Percentiles rank a stretch among this genome's conserved stretches.
Conservation (phyloP, 805 yeast species). For the Saccharomycopsis sp. region DNA sequence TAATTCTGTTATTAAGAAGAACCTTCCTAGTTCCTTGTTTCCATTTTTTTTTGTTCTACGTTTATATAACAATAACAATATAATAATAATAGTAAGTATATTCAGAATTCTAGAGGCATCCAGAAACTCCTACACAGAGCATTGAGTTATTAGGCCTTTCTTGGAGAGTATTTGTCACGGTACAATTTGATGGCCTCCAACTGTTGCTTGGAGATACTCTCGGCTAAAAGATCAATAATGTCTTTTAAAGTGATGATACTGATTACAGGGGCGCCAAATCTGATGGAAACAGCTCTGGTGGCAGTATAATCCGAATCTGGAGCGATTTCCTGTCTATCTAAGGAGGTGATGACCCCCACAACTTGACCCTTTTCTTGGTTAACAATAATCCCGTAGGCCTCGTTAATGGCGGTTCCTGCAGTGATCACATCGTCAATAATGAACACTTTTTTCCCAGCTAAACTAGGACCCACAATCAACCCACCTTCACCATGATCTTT, state of each 20-base stretch:
- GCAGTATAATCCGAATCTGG: conserved; percentile 68
- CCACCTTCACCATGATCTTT: conserved; percentile 99
- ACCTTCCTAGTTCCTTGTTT: too few species aligned
- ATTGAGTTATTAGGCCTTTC: not conserved
- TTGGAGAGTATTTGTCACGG: conserved; percentile 26
- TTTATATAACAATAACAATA: too few species aligned
- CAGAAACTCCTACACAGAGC: too few species aligned
- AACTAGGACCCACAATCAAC: conserved; percentile 75
- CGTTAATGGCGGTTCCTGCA: conserved; percentile 96
- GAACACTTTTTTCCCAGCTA: conserved; percentile 65
- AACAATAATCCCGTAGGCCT: conserved; percentile 76
- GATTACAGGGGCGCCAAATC: conserved; percentile 74
- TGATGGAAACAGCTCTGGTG: conserved; percentile 68
- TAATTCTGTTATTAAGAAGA: too few species aligned
- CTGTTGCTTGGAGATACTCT: conserved; percentile 51
- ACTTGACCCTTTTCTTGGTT: conserved; percentile 60
- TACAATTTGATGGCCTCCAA: conserved; percentile 51
- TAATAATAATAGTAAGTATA: too few species aligned
- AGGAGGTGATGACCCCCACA: conserved; percentile 81
- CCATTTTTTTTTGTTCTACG: too few species aligned
- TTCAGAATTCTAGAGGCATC: too few species aligned
- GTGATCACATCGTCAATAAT: conserved; percentile 97
- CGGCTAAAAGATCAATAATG: conserved; percentile 56
- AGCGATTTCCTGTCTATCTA: conserved; percentile 89
- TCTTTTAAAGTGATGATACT: conserved; percentile 74